Conservation (phyloP, 1,284 basidiomycete species). For the Caloboletus firmus region DNA sequence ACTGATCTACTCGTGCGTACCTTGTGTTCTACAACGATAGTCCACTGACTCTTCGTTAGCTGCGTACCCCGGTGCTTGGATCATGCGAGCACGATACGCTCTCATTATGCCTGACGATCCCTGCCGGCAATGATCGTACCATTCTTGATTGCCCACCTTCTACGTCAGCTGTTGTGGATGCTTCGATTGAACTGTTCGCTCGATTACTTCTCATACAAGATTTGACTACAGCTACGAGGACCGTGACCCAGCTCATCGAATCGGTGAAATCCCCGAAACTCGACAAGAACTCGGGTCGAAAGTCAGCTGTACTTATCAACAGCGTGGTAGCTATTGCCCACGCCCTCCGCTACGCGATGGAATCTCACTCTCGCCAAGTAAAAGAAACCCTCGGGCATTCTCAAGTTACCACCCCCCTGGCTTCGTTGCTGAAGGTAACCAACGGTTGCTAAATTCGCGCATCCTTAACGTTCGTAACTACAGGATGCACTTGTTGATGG, state of each 20-base stretch:
- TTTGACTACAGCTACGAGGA: conserved; percentile 62
- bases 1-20: conserved; percentile 70
- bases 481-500: conserved; percentile 83
- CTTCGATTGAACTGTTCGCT: conserved; percentile 85
- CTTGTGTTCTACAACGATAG: conserved; percentile 3
- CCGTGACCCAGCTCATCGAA: conserved; percentile 71
- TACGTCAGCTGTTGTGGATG: conserved; percentile 84
- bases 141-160: conserved; percentile 71
- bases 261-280: conserved; percentile 74
- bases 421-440: conserved; percentile 77
- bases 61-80: conserved; percentile 77
- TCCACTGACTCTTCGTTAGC: conserved; percentile 43
- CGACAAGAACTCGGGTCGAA: conserved; percentile 88
- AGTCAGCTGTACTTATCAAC: conserved; percentile 85
- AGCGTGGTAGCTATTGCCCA: conserved; percentile 77
- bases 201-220: conserved; percentile 81
- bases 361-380: conserved; percentile 52
- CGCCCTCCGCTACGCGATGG: conserved; percentile 65
- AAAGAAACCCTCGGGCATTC: conserved; percentile 69
- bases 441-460: background rate
- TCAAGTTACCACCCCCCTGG: conserved; percentile 69
- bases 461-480: conserved; percentile 5
- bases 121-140: conserved; percentile 44
- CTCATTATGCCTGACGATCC: conserved; percentile 61
- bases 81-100: conserved; percentile 88